phyloP scores from a whole-genome alignment of 495 filamentous ascomycete genomes.

The Xylaria sp. region DNA sequence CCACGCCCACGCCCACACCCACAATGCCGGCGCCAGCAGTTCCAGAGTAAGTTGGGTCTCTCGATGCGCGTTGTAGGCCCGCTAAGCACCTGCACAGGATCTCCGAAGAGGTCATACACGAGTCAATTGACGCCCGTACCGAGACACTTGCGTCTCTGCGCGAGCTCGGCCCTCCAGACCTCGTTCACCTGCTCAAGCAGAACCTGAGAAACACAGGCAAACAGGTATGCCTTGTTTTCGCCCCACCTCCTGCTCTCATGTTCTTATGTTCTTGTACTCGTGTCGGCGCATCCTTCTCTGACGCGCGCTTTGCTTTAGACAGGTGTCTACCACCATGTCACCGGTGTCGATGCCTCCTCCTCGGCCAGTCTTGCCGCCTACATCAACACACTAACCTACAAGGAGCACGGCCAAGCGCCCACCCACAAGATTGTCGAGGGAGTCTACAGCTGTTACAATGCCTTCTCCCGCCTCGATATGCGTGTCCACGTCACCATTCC shows the following conservation, averaged over 20 bases:
- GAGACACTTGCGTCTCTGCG: constrained; percentile 83
- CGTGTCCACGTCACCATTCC: constrained; percentile 96
- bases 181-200: constrained; percentile 94
- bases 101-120: constrained; percentile 86
- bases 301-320: constrained; percentile 56
- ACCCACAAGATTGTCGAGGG: constrained; percentile 91
- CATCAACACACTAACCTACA: constrained; percentile 95
- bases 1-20: no score
- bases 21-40: constrained; percentile 89
- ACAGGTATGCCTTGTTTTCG: constrained; percentile 57
- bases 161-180: constrained; percentile 93
- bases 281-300: constrained; percentile 19
- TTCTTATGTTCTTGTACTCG: no score
- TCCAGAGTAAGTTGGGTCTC: constrained; percentile 72
- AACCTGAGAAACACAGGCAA: constrained; percentile 68
- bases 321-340: constrained; percentile 98
- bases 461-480: constrained; percentile 97
- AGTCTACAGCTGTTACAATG: constrained; percentile 99
- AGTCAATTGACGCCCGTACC: constrained; percentile 87
- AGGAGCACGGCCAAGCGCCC: constrained; percentile 75
- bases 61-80: constrained; percentile 11
- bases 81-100: constrained; percentile 62
- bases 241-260: neutral
- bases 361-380: constrained; percentile 97
- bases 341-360: constrained; percentile 94